Base-by-base conservation (phyloP, 208 protist genomes). In the Leishmania aethiopica region DNA sequence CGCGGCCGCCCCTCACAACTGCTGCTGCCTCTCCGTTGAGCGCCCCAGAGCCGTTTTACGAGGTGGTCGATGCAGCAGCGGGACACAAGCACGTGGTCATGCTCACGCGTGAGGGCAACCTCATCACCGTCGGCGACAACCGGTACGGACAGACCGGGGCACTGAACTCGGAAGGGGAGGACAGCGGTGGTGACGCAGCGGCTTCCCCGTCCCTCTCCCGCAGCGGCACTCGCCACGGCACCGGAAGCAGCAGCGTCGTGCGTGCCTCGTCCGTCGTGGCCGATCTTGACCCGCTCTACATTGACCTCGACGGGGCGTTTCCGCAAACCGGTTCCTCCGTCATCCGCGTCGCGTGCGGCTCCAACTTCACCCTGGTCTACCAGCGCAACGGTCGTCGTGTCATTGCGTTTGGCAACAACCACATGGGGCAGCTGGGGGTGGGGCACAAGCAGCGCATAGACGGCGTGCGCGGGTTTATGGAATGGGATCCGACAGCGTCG, bases 341-440 rank as follows among this genome's bases (percentile, higher is more conserved):
- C 42, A 69, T 57, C 67, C 79, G 75, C 7, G 83, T 89, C 19
- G 75, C 77, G 25, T 96, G 92, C 80, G 92, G 92, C 64, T 90
- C 88, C 4, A 94, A 94, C 84, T 94, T 90, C 84, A 93, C 83
- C 28, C 64, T 96, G 28, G 81, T 93, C 60, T 96, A 96, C 79
- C 85, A 87, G 70, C 71, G 64, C 47, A 83, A 83, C 37, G 80
- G 86, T 59, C 89, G 88, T 37, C 90, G 90, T 8, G 92, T 81
- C 53, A 80, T 93, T 35, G 84, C 80, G 40, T 92, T 96, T 80
- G 92, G 92, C 73, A 93, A 92, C 78, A 96, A 96, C 72, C 88
- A 93, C 85, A 82, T 92, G 76, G 92, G 92, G 40, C 92, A 96
- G 83, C 92, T 96, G 5, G 92, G 90, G 40, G 82, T 90, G 66